phyloP scores from a whole-genome alignment of 257 asterid genomes.

The Solanum pimpinellifolium region DNA sequence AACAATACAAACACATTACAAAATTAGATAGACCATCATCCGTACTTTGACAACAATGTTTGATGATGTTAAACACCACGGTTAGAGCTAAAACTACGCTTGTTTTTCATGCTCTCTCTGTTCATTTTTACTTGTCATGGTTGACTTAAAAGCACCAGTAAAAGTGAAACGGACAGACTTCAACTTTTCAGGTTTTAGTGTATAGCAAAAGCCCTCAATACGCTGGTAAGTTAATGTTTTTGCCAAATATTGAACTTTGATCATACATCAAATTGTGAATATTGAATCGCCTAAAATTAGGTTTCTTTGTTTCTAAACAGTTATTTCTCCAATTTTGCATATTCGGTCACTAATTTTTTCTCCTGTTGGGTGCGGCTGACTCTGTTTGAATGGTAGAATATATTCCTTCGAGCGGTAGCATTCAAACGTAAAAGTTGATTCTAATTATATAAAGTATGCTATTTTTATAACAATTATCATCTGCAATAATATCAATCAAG shows the following conservation, averaged over 20 bases:
- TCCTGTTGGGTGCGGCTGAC: neutral
- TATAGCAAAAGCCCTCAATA: neutral
- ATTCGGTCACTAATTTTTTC: neutral
- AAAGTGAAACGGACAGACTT: neutral
- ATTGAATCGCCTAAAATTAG: neutral
- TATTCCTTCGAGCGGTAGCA: neutral
- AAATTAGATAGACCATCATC: neutral
- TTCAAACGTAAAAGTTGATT: neutral
- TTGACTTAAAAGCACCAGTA: neutral
- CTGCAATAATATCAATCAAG: neutral
- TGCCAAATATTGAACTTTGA: neutral
- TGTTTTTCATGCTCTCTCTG: neutral
- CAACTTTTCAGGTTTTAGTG: too few relatives aligned
- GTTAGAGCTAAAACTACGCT: neutral
- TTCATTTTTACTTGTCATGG: neutral
- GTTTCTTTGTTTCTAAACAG: neutral
- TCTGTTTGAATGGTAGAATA: neutral
- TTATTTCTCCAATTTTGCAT: neutral
- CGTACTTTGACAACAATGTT: neutral
- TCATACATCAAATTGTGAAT: neutral
- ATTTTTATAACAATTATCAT: neutral
- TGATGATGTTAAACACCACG: neutral
- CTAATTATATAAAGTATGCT: neutral
- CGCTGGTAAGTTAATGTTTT: neutral
- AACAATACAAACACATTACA: neutral